A percentile compares a stretch with the other conserved stretches of the same genome.
phyloP scores from a whole-genome alignment of 1,139 yeast species.

The Arxiozyma slooffiae region DNA sequence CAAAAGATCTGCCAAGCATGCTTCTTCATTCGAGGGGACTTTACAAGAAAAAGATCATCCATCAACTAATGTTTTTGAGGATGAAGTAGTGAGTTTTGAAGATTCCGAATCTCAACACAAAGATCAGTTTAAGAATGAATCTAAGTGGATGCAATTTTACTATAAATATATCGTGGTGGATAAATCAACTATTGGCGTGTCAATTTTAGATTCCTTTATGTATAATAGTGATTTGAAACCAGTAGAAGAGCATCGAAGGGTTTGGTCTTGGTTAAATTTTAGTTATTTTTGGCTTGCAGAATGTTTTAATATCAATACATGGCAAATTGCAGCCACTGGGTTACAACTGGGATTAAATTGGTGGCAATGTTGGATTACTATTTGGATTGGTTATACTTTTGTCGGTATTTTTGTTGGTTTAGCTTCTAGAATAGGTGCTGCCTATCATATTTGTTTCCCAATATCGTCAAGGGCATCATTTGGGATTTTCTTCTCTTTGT shows the following conservation, averaged over 20 bases:
- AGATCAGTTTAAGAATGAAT: conserved; percentile 9
- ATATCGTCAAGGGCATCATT: conserved; percentile 63
- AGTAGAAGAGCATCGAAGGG: conserved; percentile 50
- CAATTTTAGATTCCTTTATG: conserved; percentile 42
- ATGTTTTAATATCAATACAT: conserved; percentile 76
- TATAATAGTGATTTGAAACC: conserved; percentile 69
- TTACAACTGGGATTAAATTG: conserved; percentile 63
- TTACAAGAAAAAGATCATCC: not conserved
- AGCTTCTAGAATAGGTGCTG: conserved; percentile 62
- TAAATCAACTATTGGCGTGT: conserved; percentile 10
- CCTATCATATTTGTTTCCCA: conserved; percentile 70
- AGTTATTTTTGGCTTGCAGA: conserved; percentile 81
- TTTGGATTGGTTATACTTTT: conserved; percentile 61
- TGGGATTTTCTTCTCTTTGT: conserved; percentile 68
- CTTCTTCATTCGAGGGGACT: not conserved
- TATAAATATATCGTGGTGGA: conserved; percentile 16
- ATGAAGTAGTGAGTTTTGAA: not conserved
- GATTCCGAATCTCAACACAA: conserved; percentile 5
- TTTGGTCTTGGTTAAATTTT: conserved; percentile 75
- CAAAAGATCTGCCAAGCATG: not conserved
- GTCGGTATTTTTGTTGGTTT: conserved; percentile 54
- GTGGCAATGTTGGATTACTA: conserved; percentile 86
- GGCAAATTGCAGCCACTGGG: conserved; percentile 86
- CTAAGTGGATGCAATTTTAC: conserved; percentile 16
- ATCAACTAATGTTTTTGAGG: not conserved